These are phyloP conservation scores for Leptographium lundbergii DNA, from an alignment of 2,329 filamentous ascomycete species.

Conservation along the genomic window DNA sequence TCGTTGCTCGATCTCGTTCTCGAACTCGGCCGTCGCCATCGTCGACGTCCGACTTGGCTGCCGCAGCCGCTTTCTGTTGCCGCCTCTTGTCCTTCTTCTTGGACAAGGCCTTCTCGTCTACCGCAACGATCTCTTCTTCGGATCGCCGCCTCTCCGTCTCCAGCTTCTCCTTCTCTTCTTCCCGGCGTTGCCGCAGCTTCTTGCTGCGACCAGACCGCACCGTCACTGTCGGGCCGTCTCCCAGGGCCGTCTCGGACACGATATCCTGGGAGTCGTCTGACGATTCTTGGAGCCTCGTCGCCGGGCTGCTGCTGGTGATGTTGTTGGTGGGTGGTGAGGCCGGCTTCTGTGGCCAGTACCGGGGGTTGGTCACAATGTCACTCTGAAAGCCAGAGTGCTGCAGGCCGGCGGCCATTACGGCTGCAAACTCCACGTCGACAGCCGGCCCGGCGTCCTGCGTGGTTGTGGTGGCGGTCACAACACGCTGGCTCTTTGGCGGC, in stretches of 20 bases:
- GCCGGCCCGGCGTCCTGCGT: background rate
- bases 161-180: background rate
- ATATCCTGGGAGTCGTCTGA: conserved; percentile 30
- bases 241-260: conserved; percentile 12
- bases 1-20: conserved; percentile 8
- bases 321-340: conserved; percentile 39
- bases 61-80: background rate
- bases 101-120: no score
- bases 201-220: conserved; percentile 5
- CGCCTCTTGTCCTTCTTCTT: background rate
- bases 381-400: conserved; percentile 59
- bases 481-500: background rate
- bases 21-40: background rate
- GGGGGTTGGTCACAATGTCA: conserved; percentile 53
- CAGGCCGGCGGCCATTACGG: conserved; percentile 54
- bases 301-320: conserved; percentile 11
- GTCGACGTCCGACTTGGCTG: background rate
- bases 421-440: conserved; percentile 56
- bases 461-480: background rate
- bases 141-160: background rate
- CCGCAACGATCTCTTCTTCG: background rate
- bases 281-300: background rate
- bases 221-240: conserved; percentile 4
- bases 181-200: conserved; percentile 4
- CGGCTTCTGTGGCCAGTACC: conserved; percentile 44